phyloP scores from a whole-genome alignment of 257 asterid genomes.

The Petunia axillaris region DNA sequence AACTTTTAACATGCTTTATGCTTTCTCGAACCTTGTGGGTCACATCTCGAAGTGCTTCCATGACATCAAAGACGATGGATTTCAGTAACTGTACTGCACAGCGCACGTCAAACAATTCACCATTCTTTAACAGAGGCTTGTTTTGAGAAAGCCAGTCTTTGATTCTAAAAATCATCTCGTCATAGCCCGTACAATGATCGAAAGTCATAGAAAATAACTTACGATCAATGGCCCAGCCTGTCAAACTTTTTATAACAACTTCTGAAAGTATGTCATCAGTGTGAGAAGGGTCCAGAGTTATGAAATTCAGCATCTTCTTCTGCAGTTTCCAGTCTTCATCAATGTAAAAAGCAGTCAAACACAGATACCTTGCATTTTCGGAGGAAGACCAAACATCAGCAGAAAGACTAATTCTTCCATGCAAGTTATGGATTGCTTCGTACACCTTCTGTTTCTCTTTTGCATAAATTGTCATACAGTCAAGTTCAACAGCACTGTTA shows the following conservation, averaged over 20 bases:
- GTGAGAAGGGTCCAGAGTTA: constrained; percentile 63
- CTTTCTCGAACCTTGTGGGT: constrained; percentile 68
- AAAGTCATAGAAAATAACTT: constrained; percentile 89
- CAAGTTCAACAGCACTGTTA: constrained; percentile 65
- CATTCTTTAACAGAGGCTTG: constrained; percentile 68
- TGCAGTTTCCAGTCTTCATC: constrained; percentile 87
- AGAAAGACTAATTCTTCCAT: constrained; percentile 73
- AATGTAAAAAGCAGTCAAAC: constrained; percentile 77
- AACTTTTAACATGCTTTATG: constrained; percentile 68
- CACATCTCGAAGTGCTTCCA: constrained; percentile 63
- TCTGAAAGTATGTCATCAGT: constrained; percentile 80
- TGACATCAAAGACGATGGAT: constrained; percentile 68
- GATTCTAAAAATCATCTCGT: constrained; percentile 65
- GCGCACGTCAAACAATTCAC: constrained; percentile 76
- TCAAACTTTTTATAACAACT: constrained; percentile 67
- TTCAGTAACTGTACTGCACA: constrained; percentile 74
- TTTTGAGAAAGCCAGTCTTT: constrained; percentile 79
- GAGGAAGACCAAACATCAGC: constrained; percentile 80
- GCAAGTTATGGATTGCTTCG: constrained; percentile 63
- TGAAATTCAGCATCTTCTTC: constrained; percentile 80
- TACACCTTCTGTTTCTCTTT: constrained; percentile 81
- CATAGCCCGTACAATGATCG: constrained; percentile 67
- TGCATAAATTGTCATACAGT: constrained; percentile 68
- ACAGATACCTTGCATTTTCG: constrained; percentile 62
- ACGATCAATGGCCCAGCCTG: constrained; percentile 77